A percentile compares a stretch with the other conserved stretches of the same genome.
Conservation (phyloP, 768 basidiomycete species). For the Hysterangium stoloniferum region DNA sequence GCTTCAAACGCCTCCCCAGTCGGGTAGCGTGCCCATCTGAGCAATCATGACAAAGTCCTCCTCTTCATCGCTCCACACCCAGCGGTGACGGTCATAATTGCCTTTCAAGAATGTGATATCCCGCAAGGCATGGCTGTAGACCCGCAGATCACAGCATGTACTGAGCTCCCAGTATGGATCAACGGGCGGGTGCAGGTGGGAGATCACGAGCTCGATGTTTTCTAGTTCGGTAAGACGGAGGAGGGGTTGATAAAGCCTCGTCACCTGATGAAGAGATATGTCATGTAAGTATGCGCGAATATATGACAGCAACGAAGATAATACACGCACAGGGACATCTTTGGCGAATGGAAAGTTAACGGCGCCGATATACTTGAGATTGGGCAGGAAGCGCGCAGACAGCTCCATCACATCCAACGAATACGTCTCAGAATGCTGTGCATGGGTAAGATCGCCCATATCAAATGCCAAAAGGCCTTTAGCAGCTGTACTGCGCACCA, state of each 20-base stretch:
- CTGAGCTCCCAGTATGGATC: slow-evolving; percentile 5
- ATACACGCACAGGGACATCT: slow-evolving; percentile 3
- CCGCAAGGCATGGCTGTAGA: slow-evolving; percentile 1
- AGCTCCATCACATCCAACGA: slow-evolving; percentile 9
- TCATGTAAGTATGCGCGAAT: neutral
- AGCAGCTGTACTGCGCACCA: slow-evolving; percentile 1
- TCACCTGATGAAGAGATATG: neutral
- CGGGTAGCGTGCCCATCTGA: neutral
- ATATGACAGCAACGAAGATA: neutral
- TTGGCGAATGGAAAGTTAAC: slow-evolving; percentile 8
- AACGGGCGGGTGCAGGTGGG: slow-evolving; percentile 5
- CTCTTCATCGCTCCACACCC: slow-evolving; percentile 6
- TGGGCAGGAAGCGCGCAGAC: slow-evolving; percentile 3
- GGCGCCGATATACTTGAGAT: slow-evolving; percentile 4
- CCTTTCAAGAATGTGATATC: slow-evolving; percentile 5
- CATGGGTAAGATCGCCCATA: slow-evolving; percentile 1
- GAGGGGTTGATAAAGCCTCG: slow-evolving; percentile 3
- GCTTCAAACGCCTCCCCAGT: neutral
- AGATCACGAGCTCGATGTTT: slow-evolving; percentile 7
- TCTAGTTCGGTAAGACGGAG: slow-evolving; percentile 3
- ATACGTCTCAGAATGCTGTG: slow-evolving; percentile 6
- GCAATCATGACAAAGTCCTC: slow-evolving; percentile 5
- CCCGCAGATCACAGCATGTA: slow-evolving; percentile 4
- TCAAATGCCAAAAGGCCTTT: slow-evolving; percentile 5
- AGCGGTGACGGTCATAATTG: slow-evolving; percentile 2